A percentile compares a stretch with the other conserved stretches of the same genome.
These are phyloP conservation scores for Leptographium galeiforme DNA, from an alignment of 2,329 filamentous ascomycete species.

Conservation along the genomic window DNA sequence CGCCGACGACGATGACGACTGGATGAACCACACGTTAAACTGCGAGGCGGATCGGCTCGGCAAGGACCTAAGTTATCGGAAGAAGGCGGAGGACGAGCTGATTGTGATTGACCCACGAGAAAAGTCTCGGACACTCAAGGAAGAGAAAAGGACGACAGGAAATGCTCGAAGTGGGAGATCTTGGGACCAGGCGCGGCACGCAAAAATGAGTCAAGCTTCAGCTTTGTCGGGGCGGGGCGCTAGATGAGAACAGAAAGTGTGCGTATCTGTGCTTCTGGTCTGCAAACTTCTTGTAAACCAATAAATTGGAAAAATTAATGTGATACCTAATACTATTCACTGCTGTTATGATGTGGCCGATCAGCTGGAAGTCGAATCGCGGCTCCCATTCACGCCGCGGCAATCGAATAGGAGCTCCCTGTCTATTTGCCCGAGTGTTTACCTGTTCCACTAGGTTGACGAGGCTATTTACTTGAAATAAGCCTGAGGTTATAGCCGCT, in stretches of 20 bases:
- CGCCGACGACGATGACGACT: slow-evolving; percentile 41
- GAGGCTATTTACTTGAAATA: background rate
- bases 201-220: slow-evolving; percentile 38
- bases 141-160: slow-evolving; percentile 46
- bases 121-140: slow-evolving; percentile 59
- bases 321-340: no score
- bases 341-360: no score
- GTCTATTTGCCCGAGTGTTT: background rate
- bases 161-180: slow-evolving; percentile 36
- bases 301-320: background rate
- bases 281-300: no score
- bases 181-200: slow-evolving; percentile 46
- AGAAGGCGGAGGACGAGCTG: slow-evolving; percentile 80
- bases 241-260: slow-evolving; percentile 19
- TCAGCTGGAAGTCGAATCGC: no score
- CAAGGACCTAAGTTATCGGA: slow-evolving; percentile 82
- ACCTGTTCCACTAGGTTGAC: background rate
- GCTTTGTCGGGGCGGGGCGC: slow-evolving; percentile 44
- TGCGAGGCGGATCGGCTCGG: slow-evolving; percentile 85
- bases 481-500: background rate
- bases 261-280: background rate
- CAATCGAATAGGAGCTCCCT: no score
- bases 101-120: slow-evolving; percentile 88
- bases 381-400: no score
- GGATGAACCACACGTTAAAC: slow-evolving; percentile 75